Base-by-base conservation (phyloP, 108 stramenopile genomes). In the Cylindrotheca fusiformis region DNA sequence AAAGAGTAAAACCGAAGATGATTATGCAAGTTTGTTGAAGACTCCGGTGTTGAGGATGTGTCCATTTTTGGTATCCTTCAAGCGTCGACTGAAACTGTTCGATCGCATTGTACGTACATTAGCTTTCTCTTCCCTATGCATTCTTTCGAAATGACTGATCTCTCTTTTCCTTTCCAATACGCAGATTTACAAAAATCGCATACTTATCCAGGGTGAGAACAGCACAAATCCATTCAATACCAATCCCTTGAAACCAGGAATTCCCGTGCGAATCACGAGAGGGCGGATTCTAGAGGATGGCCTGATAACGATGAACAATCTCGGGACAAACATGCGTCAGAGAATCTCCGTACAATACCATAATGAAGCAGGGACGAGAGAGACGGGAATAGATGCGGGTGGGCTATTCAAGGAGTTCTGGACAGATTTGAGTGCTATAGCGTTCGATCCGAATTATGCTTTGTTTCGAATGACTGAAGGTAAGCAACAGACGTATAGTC, bases 331-430 rank as follows among this genome's bases (percentile, higher is more conserved):
- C 18, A 82, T 96, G 79, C 75, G 93, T n/a, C 83, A 84, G 54
- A 70, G 93, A 25, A 84, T 88, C 17, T 61, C 82, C 5, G 87
- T 96, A 8, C 78, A 89, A 23, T 94, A 94, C 52, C 58, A 79
- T 48, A 93, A 89, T 63, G 80, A 88, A 63, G 90, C 88, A 4
- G 90, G 93, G 24, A 82, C 87, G 27, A 68, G 58, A 58, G 91
- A 94, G 52, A 67, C 76, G 55, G 97, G 98, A 27, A 92, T 99
- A 50, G 98, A 99, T 77, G 95, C 95, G 32, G 98, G 98, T 20
- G 98, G 98, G 3, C 81, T 99, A 10, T 98, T 98, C 75, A 99
- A 99, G 81, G 98, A 99, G 54, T 97, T 97, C 62, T 96, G 89
- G 89, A 85, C 89, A 21, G 95, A 96, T 55, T 68, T 98, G 8